phyloP scores from a whole-genome alignment of 2,329 filamentous ascomycete species.

The Mariannaea sp. region DNA sequence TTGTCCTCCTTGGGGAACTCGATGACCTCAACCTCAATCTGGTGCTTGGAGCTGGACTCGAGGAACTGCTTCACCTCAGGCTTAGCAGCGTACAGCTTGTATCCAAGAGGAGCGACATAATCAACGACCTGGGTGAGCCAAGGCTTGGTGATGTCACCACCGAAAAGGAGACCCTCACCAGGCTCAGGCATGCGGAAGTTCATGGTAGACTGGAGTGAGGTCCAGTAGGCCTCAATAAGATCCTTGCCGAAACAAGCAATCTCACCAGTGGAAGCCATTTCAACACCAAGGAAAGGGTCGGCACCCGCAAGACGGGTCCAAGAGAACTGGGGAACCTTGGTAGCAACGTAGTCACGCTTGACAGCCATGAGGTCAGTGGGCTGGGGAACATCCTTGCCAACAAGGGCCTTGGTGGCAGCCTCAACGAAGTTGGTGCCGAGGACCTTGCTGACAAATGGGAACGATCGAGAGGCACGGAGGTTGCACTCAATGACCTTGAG shows the following conservation, averaged over 20 bases:
- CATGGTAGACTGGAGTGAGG: constrained; percentile 94
- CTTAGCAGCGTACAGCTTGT: constrained; percentile 91
- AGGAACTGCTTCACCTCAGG: constrained; percentile 81
- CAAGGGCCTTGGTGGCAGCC: constrained; percentile 88
- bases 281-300: constrained; percentile 95
- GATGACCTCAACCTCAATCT: constrained; percentile 81
- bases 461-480: constrained; percentile 93
- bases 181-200: constrained; percentile 97
- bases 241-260: constrained; percentile 99
- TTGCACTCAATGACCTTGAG: constrained; percentile 99
- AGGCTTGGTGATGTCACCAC: constrained; percentile 75
- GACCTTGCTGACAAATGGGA: constrained; percentile 98
- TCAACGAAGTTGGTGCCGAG: constrained; percentile 97
- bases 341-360: constrained; percentile 90
- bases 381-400: constrained; percentile 82
- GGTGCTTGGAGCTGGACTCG: constrained; percentile 70
- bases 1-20: constrained; percentile 98
- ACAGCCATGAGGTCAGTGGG: constrained; percentile 86
- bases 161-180: constrained; percentile 93
- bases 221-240: constrained; percentile 96
- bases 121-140: constrained; percentile 81
- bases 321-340: constrained; percentile 98
- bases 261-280: constrained; percentile 96
- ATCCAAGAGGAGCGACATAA: constrained; percentile 85
- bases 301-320: constrained; percentile 98